Conservation (phyloP, 352 stramenopile genomes). For the Phytophthora pluvialis region DNA sequence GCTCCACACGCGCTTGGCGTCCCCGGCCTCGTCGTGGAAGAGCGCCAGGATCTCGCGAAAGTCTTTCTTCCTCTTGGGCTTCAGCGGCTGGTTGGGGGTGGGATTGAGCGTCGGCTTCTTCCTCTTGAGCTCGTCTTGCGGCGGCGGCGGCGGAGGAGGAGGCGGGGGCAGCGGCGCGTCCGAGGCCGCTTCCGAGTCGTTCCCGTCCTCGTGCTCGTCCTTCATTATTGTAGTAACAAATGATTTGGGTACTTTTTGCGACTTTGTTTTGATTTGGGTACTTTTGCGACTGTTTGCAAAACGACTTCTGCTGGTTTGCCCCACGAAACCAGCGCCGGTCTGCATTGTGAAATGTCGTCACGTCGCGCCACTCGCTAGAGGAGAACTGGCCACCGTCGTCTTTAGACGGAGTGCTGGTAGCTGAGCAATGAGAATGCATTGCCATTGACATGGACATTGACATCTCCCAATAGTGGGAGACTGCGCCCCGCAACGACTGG, state of each 20-base stretch:
- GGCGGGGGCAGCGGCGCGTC: constrained; percentile 44
- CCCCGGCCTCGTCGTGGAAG: constrained; percentile 51
- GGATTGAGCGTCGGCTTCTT: constrained; percentile 24
- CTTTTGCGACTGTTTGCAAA: too few relatives aligned
- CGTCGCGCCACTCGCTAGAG: neutral
- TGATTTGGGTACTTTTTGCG: too few relatives aligned
- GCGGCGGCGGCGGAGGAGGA: constrained; percentile 44
- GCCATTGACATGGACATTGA: neutral
- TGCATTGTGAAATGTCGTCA: neutral
- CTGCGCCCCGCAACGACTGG: neutral
- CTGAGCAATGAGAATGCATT: neutral
- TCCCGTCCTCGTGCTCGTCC: neutral
- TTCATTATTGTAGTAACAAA: neutral
- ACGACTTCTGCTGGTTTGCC: constrained; percentile 7
- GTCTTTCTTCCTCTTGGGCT: constrained; percentile 56
- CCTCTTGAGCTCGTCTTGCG: constrained; percentile 35
- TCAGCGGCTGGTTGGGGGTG: constrained; percentile 13
- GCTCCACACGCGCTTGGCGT: constrained; percentile 45
- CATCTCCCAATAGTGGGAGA: neutral
- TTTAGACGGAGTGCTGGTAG: neutral
- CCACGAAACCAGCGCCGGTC: neutral
- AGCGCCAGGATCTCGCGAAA: constrained; percentile 73
- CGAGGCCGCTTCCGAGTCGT: constrained; percentile 18
- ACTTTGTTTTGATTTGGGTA: neutral
- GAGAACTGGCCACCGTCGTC: neutral